phyloP scores from a whole-genome alignment of 2,329 filamentous ascomycete genomes.

The Curvularia lunata region DNA sequence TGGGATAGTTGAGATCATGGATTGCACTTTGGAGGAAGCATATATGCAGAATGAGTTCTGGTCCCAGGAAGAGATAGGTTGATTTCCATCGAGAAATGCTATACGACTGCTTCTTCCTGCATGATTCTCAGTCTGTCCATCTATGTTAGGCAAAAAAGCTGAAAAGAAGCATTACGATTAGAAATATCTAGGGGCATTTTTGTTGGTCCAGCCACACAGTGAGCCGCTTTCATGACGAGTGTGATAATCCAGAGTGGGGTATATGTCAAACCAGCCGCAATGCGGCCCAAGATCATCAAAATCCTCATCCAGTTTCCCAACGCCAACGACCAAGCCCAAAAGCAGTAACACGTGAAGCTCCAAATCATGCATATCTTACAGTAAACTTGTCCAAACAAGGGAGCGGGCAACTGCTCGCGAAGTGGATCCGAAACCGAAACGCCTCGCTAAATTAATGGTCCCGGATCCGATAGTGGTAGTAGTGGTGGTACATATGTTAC shows the following conservation, averaged over 20 bases:
- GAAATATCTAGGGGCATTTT: not conserved
- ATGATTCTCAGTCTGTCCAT: not conserved
- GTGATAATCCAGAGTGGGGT: constrained; percentile 15
- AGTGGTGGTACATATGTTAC: constrained; percentile 13
- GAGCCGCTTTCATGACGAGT: not conserved
- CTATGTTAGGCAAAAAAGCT: not conserved
- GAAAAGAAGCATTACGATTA: constrained; percentile 12
- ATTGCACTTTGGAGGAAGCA: too few relatives aligned
- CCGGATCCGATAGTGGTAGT: constrained; percentile 2
- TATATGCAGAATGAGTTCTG: too few relatives aligned
- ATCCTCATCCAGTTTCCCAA: not conserved
- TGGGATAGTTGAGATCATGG: too few relatives aligned
- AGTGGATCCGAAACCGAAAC: constrained; percentile 1
- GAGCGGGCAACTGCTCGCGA: not conserved
- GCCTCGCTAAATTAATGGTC: constrained; percentile 1
- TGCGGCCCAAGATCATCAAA: constrained; percentile 8
- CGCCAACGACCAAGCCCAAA: not conserved
- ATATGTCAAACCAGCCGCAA: constrained; percentile 12
- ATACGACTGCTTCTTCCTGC: not conserved
- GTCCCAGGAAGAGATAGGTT: not conserved
- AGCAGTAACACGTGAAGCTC: not conserved
- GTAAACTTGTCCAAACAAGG: not conserved
- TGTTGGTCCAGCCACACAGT: constrained; percentile 1
- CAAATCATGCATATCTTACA: constrained; percentile 11
- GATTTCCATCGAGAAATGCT: not conserved